Conservation (phyloP, 139 green algal genomes). For the Chlorella ohadii region DNA sequence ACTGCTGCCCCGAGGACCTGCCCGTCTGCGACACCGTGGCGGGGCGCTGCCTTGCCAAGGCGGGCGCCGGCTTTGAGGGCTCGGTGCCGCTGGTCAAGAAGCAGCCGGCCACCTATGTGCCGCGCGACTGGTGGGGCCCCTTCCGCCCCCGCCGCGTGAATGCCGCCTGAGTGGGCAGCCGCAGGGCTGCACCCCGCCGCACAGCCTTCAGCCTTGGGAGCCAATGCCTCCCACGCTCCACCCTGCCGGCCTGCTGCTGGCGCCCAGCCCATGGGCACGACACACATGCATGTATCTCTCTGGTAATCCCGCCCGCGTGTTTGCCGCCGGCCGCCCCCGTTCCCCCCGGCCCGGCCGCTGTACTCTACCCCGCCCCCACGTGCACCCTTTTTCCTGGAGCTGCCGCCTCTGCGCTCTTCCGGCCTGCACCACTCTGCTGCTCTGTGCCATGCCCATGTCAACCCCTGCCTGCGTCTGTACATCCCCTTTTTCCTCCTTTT, state of each 20-base stretch:
- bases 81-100: slow-evolving; percentile 30
- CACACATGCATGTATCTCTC: no score
- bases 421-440: neutral
- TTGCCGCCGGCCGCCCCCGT: no score
- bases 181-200: no score
- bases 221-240: no score
- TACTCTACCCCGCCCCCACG: no score
- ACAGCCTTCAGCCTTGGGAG: no score
- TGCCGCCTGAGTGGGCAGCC: neutral
- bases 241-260: no score
- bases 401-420: no score
- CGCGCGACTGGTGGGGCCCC: slow-evolving; percentile 10
- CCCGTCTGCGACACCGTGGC: slow-evolving; percentile 88
- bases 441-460: neutral
- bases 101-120: slow-evolving; percentile 7
- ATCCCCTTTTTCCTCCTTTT: neutral
- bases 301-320: no score
- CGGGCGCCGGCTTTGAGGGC: slow-evolving; percentile 14
- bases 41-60: slow-evolving; percentile 50
- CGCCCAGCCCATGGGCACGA: no score
- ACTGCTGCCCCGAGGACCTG: slow-evolving; percentile 93
- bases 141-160: slow-evolving; percentile 21
- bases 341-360: no score
- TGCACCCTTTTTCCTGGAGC: neutral
- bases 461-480: neutral